These are phyloP conservation scores for Saturnispora quitensis DNA, from an alignment of 805 yeast genomes.

Conservation along the genomic window DNA sequence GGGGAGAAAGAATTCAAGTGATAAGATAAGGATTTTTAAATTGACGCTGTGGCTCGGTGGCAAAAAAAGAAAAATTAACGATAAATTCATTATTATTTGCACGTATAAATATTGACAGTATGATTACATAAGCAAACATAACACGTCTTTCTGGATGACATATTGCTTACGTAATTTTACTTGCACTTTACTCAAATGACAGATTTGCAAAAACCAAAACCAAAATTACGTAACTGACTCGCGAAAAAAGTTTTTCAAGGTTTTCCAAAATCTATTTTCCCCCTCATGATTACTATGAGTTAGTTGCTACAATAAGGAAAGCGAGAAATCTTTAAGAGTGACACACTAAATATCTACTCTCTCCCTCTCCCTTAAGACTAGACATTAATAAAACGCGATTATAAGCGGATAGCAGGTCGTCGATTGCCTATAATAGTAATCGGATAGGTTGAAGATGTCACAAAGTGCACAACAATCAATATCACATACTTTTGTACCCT, in stretches of 20 bases:
- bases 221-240: background rate
- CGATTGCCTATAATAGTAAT: background rate
- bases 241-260: background rate
- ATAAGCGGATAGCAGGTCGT: background rate
- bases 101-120: background rate
- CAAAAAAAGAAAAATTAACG: background rate
- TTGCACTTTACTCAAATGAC: too few relatives aligned
- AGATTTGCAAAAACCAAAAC: too few relatives aligned
- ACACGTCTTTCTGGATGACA: background rate
- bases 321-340: background rate
- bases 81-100: too few relatives aligned
- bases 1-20: background rate
- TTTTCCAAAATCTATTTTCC: too few relatives aligned
- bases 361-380: background rate
- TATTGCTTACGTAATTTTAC: background rate
- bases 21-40: conserved; percentile 1
- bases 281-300: too few relatives aligned
- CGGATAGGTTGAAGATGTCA: background rate
- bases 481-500: background rate
- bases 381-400: background rate
- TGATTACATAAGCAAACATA: background rate
- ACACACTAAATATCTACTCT: background rate
- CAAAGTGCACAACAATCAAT: background rate
- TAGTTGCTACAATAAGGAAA: background rate
- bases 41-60: background rate